A percentile compares a stretch with the other conserved stretches of the same genome.
These are phyloP conservation scores for Betula pendula DNA, from an alignment of 306 rosid species.

Conservation along the genomic window DNA sequence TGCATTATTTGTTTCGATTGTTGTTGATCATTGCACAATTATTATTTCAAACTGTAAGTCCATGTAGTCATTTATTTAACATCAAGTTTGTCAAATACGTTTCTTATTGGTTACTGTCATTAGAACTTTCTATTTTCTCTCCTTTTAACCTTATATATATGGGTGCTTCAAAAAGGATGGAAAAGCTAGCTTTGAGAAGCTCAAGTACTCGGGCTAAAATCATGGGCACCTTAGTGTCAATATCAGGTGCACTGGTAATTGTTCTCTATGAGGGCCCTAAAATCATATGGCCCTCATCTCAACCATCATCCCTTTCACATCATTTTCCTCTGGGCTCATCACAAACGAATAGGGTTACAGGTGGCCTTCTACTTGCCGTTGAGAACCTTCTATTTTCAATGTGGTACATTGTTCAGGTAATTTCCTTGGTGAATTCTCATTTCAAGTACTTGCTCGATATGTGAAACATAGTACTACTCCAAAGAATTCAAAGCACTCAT, in stretches of 20 bases:
- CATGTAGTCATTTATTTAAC: neutral
- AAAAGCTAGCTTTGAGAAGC: constrained; percentile 39
- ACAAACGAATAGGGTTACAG: constrained; percentile 44
- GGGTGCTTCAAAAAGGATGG: constrained; percentile 46
- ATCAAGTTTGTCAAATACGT: neutral
- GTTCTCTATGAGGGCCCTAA: constrained; percentile 53
- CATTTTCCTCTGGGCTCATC: constrained; percentile 24
- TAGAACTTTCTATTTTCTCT: neutral
- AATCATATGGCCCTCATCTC: constrained; percentile 20
- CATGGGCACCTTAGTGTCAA: constrained; percentile 43
- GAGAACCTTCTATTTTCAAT: constrained; percentile 35
- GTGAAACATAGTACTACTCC: no score
- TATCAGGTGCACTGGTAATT: constrained; percentile 54
- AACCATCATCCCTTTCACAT: neutral
- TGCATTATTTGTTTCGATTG: neutral
- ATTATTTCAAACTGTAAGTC: neutral
- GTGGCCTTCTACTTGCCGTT: constrained; percentile 42
- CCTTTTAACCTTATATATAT: neutral
- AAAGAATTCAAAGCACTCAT: neutral
- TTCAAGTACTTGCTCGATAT: neutral
- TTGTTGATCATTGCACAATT: neutral
- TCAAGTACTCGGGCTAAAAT: constrained; percentile 52
- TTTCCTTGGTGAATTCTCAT: neutral
- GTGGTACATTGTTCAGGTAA: constrained; percentile 55
- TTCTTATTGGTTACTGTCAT: neutral